A percentile compares a stretch with the other conserved stretches of the same genome.
Evolutionary conservation across 2,329 filamentous ascomycete genomes (phyloP).

Genomic region (Pyrenophora tritici-repentis): DNA sequence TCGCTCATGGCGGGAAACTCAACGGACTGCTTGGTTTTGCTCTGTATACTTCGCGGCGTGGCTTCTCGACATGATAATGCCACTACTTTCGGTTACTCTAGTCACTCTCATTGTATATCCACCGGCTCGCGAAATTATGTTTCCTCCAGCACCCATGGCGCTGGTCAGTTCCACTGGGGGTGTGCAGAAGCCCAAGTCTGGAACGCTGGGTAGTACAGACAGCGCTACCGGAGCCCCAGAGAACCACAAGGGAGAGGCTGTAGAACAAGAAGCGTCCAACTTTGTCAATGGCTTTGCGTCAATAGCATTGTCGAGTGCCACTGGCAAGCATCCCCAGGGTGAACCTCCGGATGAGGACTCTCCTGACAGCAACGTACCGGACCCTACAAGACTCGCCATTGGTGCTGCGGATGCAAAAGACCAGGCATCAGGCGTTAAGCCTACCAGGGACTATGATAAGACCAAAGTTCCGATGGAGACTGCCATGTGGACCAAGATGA

Average conservation of each 20-base stretch:
- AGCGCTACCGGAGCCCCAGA: constrained; percentile 82
- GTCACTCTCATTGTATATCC: constrained; percentile 71
- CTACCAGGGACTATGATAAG: constrained; percentile 66
- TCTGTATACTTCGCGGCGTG: constrained; percentile 68
- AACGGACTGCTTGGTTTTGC: constrained; percentile 70
- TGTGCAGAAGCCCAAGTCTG: constrained; percentile 76
- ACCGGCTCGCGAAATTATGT: constrained; percentile 65
- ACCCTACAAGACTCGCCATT: constrained; percentile 62
- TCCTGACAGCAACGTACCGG: constrained; percentile 61
- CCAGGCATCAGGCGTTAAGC: constrained; percentile 57
- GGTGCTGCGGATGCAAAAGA: constrained; percentile 60
- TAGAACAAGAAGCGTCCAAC: constrained; percentile 81
- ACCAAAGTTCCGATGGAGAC: constrained; percentile 78
- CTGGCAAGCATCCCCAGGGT: constrained; percentile 74
- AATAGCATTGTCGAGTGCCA: constrained; percentile 74
- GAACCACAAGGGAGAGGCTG: constrained; percentile 80
- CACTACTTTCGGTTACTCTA: constrained; percentile 62
- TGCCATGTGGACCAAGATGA: constrained; percentile 76
- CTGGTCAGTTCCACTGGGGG: constrained; percentile 73
- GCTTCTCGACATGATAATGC: constrained; percentile 72
- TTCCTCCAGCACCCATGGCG: constrained; percentile 77
- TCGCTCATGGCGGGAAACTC: constrained; percentile 77
- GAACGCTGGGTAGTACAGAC: constrained; percentile 75
- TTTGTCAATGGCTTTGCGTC: constrained; percentile 75
- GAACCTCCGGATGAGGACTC: constrained; percentile 56